These are phyloP conservation scores for Eucalyptus leucophloia DNA, from an alignment of 345 rosid species.

Conservation along the genomic window DNA sequence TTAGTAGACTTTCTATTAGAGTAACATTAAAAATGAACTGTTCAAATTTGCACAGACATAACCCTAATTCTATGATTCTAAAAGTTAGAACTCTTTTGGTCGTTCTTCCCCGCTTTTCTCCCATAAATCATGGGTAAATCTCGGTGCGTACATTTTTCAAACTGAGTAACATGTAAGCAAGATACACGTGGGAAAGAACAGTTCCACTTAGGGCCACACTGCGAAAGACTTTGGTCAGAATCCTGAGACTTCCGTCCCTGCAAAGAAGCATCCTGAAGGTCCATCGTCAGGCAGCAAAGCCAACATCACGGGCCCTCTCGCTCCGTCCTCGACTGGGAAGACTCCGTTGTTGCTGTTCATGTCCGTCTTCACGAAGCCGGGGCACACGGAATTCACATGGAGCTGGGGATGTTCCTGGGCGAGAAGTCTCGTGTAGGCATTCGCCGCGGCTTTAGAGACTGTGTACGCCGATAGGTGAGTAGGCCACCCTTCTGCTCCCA, in stretches of 20 bases:
- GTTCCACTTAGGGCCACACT: not conserved
- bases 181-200: not conserved
- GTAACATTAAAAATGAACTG: not conserved
- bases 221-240: not conserved
- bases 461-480: not conserved
- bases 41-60: not conserved
- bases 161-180: not conserved
- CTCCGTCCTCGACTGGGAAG: not conserved
- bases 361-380: not conserved
- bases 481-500: not conserved
- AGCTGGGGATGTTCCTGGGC: not conserved
- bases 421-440: not conserved
- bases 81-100: not conserved
- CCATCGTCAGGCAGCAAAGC: not conserved
- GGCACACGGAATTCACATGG: not conserved
- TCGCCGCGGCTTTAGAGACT: not conserved
- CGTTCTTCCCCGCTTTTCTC: not conserved
- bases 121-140: not conserved
- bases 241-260: not conserved
- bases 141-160: not conserved
- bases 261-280: not conserved
- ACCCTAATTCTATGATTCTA: not conserved
- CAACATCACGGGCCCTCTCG: constrained; percentile 1
- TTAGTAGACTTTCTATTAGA: not conserved
- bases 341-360: not conserved